Conservation (phyloP, 768 basidiomycete genomes). For the Suillus luteus region DNA sequence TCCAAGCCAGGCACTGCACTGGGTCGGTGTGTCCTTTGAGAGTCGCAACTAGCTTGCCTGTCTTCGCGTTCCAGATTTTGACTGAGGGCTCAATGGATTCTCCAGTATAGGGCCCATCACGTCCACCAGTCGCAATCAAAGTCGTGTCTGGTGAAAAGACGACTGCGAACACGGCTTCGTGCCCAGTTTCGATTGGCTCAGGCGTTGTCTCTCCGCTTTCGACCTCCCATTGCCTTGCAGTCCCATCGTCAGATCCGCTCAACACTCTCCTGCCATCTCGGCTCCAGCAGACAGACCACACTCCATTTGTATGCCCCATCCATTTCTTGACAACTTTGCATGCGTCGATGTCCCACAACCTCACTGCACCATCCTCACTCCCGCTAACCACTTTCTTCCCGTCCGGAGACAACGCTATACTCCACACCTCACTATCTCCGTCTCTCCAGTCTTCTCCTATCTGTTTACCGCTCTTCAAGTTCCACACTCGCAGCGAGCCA, state of each 20-base stretch:
- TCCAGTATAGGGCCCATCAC: background rate
- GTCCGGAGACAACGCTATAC: background rate
- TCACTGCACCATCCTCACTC: background rate
- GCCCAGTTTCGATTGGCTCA: too few relatives aligned
- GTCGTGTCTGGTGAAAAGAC: conserved; percentile 11
- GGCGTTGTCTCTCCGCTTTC: too few relatives aligned
- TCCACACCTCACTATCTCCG: background rate
- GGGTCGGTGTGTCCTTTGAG: background rate
- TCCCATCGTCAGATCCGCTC: background rate
- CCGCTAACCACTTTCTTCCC: background rate
- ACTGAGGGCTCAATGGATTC: background rate
- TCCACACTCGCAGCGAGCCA: background rate
- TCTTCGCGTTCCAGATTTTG: conserved; percentile 5
- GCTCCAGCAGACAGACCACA: background rate
- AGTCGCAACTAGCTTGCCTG: conserved; percentile 5
- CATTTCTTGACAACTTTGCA: background rate
- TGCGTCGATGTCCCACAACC: background rate
- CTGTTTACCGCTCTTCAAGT: background rate
- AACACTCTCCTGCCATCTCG: background rate
- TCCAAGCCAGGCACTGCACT: background rate
- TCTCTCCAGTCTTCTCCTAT: background rate
- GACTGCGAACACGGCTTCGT: background rate
- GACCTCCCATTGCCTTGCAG: background rate
- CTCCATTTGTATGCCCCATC: background rate
- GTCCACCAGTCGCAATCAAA: conserved; percentile 3